A percentile compares a stretch with the other conserved stretches of the same genome.
Conservation (phyloP, 176 grass and related monocot species). For the Stipa capillata region DNA sequence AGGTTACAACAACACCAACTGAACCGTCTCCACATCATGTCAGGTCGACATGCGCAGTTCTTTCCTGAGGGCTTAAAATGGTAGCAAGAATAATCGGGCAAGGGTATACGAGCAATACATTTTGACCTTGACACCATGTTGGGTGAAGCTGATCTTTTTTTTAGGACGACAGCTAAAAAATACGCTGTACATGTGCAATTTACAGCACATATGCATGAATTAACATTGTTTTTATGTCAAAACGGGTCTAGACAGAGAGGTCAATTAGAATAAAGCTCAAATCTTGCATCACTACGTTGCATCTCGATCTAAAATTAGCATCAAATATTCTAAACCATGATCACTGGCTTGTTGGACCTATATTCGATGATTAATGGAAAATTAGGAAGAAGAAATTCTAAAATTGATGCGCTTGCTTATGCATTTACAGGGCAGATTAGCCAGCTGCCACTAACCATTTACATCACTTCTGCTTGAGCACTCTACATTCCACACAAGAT, state of each 20-base stretch:
- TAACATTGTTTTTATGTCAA: too few relatives aligned
- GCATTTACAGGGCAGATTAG: conserved; percentile 72
- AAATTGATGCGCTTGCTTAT: conserved; percentile 52
- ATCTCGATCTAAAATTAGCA: conserved; percentile 18
- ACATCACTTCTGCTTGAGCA: conserved; percentile 42
- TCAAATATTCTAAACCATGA: neutral
- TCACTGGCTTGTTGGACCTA: neutral
- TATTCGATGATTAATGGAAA: conserved; percentile 16
- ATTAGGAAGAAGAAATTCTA: conserved; percentile 5
- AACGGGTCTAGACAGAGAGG: neutral
- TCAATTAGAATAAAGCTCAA: neutral
- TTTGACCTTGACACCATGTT: too few relatives aligned
- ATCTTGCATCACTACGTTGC: neutral
- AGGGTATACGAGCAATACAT: too few relatives aligned
- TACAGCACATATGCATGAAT: neutral
- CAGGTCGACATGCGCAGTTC: too few relatives aligned
- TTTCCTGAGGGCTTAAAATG: neutral
- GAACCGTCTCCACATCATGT: neutral
- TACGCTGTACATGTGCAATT: neutral
- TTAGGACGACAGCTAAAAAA: neutral
- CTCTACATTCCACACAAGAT: conserved; percentile 44
- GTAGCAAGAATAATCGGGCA: too few relatives aligned
- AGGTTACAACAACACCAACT: too few relatives aligned
- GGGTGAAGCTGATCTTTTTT: neutral
- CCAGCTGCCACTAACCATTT: conserved; percentile 61